phyloP scores from a whole-genome alignment of 202 grass and related monocot species.

The Setaria italica region DNA sequence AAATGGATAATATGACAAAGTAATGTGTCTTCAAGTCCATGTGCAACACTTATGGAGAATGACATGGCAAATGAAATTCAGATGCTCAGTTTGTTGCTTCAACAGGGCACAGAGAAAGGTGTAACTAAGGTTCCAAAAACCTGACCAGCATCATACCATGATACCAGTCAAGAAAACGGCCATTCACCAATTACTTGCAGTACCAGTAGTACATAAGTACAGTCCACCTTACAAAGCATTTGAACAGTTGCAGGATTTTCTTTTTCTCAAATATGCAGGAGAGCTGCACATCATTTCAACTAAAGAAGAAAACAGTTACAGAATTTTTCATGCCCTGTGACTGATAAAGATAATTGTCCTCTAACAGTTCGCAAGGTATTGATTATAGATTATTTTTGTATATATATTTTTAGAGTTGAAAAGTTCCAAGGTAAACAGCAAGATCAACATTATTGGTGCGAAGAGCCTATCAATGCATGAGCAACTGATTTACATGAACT shows the following conservation, averaged over 20 bases:
- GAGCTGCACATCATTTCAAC: no score
- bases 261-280: no score
- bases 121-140: not conserved
- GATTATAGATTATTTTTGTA: not conserved
- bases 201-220: not conserved
- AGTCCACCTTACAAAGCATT: not conserved
- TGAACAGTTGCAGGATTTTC: not conserved
- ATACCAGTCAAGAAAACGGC: not conserved
- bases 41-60: constrained; percentile 3
- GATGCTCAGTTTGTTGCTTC: constrained; percentile 1
- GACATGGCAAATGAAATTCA: constrained; percentile 27
- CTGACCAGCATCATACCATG: not conserved
- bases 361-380: not conserved
- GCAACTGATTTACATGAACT: constrained; percentile 10
- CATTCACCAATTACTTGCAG: not conserved
- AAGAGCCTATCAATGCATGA: constrained; percentile 8
- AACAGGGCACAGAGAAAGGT: not conserved
- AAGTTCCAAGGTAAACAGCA: not conserved
- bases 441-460: not conserved
- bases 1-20: constrained; percentile 37
- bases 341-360: not conserved
- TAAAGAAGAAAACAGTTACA: not conserved
- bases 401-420: not conserved
- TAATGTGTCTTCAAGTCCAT: constrained; percentile 32
- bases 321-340: not conserved